Evolutionary conservation across 83 land plant genomes (phyloP), one percentile per base, ranked within the genome.

Genomic region (Diphasiastrum complanatum): DNA sequence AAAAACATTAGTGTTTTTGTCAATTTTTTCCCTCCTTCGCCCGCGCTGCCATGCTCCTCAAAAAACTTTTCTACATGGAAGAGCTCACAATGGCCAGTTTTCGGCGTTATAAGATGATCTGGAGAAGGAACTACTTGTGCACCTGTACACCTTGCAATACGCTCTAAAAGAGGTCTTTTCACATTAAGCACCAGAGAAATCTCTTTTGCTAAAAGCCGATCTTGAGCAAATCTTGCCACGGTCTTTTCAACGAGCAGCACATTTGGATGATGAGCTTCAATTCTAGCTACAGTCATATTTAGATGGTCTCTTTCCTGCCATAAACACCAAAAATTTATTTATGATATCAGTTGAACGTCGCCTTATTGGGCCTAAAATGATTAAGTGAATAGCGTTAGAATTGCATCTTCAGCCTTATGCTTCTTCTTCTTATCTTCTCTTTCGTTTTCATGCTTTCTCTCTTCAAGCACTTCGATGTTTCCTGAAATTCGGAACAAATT

Each of bases 91-190:
- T 78, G 84, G 51, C 82, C 83, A 22, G 73, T 47, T 61, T 77
- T 78, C 19, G 64, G 74, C 19, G 76, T 75, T 24, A 34, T 25
- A 5, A 71, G 36, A 45, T 57, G 35, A 22, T 83, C 87, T 34
- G 61, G 64, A 34, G 91, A 70, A 3, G 85, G 66, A 45, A 86
- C 1, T 38, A 89, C 82, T 23, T 82, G 77, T 16, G 88, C 81
- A 45, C 89, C 97, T 37, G 87, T 90, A 51, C 85, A 90, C 8
- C 82, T 78, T 33, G 92, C 88, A 60, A 90, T 72, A 63, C 88
- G 72, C 45, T 90, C 82, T 40, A 90, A 55, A 19, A 89, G 82
- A 40, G 83, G 77, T 4, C 83, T 78, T 59, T 86, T 86, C 78
- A 90, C 89, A 64, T 90, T 89, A 61, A 75, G 66, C 10, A 85